Evolutionary conservation across 805 yeast species (phyloP).

Genomic region (Cyberlindnera bimundalis): DNA sequence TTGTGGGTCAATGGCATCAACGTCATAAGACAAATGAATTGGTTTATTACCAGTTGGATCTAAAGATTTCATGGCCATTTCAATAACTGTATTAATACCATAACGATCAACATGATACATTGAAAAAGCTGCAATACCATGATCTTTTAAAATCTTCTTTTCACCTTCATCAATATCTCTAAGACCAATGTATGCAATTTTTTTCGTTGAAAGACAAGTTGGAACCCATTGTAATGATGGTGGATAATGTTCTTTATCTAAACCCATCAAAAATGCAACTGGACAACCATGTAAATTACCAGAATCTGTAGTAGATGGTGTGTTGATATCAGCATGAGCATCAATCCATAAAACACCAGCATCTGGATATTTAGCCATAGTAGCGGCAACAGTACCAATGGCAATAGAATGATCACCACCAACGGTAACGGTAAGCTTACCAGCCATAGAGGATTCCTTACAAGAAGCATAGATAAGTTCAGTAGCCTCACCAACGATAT

Average conservation of each 20-base stretch:
- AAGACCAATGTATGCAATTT: conserved; percentile 88
- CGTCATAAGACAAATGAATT: conserved; percentile 89
- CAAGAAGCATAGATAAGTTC: conserved; percentile 61
- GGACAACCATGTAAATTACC: conserved; percentile 98
- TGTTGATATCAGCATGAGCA: conserved; percentile 97
- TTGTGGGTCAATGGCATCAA: conserved; percentile 93
- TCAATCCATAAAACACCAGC: conserved; percentile 94
- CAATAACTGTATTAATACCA: conserved; percentile 88
- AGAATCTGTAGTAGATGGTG: conserved; percentile 75
- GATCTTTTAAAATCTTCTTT: conserved; percentile 63
- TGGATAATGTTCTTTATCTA: conserved; percentile 65
- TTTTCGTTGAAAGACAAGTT: conserved; percentile 55
- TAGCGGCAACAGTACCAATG: conserved; percentile 87
- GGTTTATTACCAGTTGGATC: conserved; percentile 72
- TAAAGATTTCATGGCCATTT: conserved; percentile 79
- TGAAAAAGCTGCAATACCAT: conserved; percentile 78
- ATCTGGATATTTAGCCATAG: conserved; percentile 73
- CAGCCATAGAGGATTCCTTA: conserved; percentile 42
- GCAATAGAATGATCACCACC: conserved; percentile 99
- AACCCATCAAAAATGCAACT: conserved; percentile 83
- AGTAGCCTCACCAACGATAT: conserved; percentile 72
- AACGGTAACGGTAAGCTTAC: conserved; percentile 70
- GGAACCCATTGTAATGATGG: conserved; percentile 82
- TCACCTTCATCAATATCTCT: conserved; percentile 92
- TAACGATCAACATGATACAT: conserved; percentile 95